Evolutionary conservation across 345 rosid species (phyloP), one percentile per base, ranked within the genome.

Genomic region (Corchorus olitorius): DNA sequence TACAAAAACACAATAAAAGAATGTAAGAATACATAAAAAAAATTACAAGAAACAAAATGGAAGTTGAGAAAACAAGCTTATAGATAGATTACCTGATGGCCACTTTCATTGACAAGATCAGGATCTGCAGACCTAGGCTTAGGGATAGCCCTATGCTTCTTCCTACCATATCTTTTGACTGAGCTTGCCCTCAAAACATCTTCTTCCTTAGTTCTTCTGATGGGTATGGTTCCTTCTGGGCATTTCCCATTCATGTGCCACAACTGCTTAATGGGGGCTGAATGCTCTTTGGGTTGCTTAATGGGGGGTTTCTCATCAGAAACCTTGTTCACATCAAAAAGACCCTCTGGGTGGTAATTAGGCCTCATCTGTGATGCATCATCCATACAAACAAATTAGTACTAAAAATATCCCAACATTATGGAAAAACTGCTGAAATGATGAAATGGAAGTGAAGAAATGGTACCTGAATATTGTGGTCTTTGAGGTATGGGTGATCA

Each of bases 171-270:
- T 83, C 99, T 91, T 84, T 92, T 93, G 46, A 88, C 97, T 0
- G 99, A 93, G 80, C 98, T 96, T 46, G 99, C 97, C 77, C 98
- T 92, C 79, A 93, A 77, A 27, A 96, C 92, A 87, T 96, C 99
- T 52, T 93, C 94, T 73, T 80, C 65, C 76, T 89, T 93, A 19
- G 99, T 95, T 81, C 99, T 90, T 82, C 99, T 91, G 46, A 96
- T 70, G 27, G 99, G 99, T 41, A 93, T 85, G 14, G 98, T 96
- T 34, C 90, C 92, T 67, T 87, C 88, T 5, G 94, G 83, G 53
- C 98, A 94, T 78, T 83, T 84, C 3, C 95, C 98, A 49, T 89
- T 89, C 16, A 50, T 48, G 59, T 94, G 98, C 98, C 98, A 94
- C 75, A 87, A 71, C 94, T 94, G 98, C 45, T 79, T 84, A 9